Conservation (phyloP, 805 yeast species). For the Torulaspora microellipsoides region DNA sequence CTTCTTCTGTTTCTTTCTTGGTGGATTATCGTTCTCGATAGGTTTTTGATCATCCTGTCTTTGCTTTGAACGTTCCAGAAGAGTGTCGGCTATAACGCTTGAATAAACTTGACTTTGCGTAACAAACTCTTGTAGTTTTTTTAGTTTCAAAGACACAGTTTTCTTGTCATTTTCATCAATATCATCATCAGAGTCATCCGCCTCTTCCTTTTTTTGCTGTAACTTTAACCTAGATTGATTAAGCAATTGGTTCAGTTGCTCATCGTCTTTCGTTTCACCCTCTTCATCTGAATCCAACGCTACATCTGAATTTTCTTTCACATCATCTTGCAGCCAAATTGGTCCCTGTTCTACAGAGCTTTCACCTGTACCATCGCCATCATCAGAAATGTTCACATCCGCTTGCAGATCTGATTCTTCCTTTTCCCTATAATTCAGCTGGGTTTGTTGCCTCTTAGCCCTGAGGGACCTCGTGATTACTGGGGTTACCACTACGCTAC, state of each 20-base stretch:
- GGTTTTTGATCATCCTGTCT: conserved; percentile 33
- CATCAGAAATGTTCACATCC: conserved; percentile 19
- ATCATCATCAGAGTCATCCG: conserved; percentile 14
- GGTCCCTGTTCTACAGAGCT: conserved; percentile 6
- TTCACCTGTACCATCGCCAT: conserved; percentile 1
- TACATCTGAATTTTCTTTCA: conserved; percentile 18
- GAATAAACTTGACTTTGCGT: conserved; percentile 86
- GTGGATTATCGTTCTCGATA: conserved; percentile 25
- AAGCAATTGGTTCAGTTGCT: conserved; percentile 12
- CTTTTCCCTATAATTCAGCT: conserved; percentile 25
- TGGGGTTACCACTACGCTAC: no score
- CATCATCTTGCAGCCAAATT: conserved; percentile 29
- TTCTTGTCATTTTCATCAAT: conserved; percentile 37
- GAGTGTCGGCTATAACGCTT: conserved; percentile 75
- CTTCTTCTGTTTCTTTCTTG: conserved; percentile 19
- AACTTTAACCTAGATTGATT: conserved; percentile 7
- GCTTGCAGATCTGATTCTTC: conserved; percentile 29
- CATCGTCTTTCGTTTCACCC: conserved; percentile 13
- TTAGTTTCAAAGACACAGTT: conserved; percentile 54
- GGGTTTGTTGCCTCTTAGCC: not conserved
- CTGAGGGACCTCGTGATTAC: conserved; percentile 4
- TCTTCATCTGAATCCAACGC: conserved; percentile 28
- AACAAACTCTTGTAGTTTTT: conserved; percentile 68
- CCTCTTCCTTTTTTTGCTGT: conserved; percentile 11
- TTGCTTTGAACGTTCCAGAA: conserved; percentile 44